These are phyloP conservation scores for Vigna reflexopilosa DNA, from an alignment of 306 rosid genomes.

Conservation along the genomic window DNA sequence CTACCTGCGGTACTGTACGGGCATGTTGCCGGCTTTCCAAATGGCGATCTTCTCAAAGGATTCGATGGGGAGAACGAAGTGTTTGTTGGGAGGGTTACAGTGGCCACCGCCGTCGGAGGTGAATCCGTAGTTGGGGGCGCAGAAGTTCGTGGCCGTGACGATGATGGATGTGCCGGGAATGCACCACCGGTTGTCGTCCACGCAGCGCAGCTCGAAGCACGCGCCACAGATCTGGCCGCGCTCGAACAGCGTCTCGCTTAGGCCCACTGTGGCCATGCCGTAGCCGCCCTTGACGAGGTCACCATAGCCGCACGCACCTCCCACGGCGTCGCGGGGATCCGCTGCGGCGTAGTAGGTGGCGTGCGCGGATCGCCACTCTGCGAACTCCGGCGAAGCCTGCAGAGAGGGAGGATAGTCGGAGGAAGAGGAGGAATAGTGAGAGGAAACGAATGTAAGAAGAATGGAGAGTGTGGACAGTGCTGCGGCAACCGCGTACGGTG, in stretches of 20 bases:
- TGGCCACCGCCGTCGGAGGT: constrained; percentile 84
- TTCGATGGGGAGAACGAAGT: constrained; percentile 89
- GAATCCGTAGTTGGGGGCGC: constrained; percentile 91
- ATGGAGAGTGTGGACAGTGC: constrained; percentile 10
- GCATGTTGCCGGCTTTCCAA: constrained; percentile 99
- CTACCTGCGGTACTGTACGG: constrained; percentile 89
- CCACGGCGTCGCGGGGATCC: constrained; percentile 83
- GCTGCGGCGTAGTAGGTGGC: constrained; percentile 93
- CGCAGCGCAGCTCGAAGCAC: constrained; percentile 81
- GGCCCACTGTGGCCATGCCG: constrained; percentile 89
- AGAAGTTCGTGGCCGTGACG: constrained; percentile 88
- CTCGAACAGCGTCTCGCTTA: constrained; percentile 78
- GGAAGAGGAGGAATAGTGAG: constrained; percentile 59
- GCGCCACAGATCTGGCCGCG: constrained; percentile 99
- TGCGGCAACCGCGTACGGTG: constrained; percentile 11
- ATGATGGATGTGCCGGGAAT: constrained; percentile 86
- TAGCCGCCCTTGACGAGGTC: constrained; percentile 75
- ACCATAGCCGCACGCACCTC: constrained; percentile 97
- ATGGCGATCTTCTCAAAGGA: constrained; percentile 96
- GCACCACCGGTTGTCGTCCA: constrained; percentile 92
- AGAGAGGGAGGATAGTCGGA: constrained; percentile 7
- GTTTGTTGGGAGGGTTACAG: constrained; percentile 90
- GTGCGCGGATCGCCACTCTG: constrained; percentile 85
- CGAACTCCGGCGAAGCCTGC: constrained; percentile 30
- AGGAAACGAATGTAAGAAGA: constrained; percentile 50